Evolutionary conservation across 2,329 filamentous ascomycete species (phyloP).

Genomic region (Aspergillus sp.): DNA sequence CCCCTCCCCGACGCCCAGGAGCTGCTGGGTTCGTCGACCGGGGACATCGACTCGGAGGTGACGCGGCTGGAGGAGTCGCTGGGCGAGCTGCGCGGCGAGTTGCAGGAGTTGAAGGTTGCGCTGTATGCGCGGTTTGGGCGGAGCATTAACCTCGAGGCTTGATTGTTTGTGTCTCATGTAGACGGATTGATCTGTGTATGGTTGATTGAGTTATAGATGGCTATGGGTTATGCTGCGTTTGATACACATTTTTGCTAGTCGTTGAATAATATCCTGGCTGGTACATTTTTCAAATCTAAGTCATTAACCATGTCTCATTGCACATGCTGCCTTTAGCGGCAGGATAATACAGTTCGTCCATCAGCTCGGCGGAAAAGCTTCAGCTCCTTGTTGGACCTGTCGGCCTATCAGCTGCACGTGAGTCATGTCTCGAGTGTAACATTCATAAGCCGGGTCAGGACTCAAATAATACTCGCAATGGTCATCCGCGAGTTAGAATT

Average conservation of each 20-base stretch:
- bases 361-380: background rate
- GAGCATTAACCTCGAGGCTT: constrained; percentile 94
- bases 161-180: constrained; percentile 20
- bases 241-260: too few relatives aligned
- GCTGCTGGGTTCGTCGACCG: constrained; percentile 62
- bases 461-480: constrained; percentile 38
- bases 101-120: constrained; percentile 80
- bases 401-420: constrained; percentile 10
- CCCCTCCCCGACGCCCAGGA: constrained; percentile 78
- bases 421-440: constrained; percentile 2
- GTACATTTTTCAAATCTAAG: too few relatives aligned
- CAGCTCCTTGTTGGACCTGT: constrained; percentile 15
- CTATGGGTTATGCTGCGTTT: background rate
- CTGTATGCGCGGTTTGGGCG: constrained; percentile 91
- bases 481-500: constrained; percentile 31
- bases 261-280: too few relatives aligned
- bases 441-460: constrained; percentile 18
- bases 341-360: background rate
- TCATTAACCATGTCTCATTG: constrained; percentile 11
- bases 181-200: too few relatives aligned
- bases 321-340: constrained; percentile 8
- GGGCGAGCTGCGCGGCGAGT: constrained; percentile 66
- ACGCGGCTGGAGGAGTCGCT: constrained; percentile 67
- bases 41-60: constrained; percentile 68
- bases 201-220: background rate